Base-by-base conservation (phyloP, 176 grass and related monocot species). In the Oryza punctata region DNA sequence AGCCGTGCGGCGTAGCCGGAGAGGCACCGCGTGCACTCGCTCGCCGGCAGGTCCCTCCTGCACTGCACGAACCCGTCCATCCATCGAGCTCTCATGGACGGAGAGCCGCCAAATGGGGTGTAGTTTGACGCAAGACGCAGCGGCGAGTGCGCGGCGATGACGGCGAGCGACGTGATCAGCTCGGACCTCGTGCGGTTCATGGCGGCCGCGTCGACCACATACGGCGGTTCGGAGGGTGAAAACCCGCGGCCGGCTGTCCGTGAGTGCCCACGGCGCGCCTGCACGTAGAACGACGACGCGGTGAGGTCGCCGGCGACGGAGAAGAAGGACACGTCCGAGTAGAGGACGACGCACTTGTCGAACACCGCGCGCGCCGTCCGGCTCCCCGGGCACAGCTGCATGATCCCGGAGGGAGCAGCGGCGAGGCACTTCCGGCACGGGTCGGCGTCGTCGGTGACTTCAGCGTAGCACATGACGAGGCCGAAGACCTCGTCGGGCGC, bases 1-100 rank as follows among this genome's bases (percentile, higher is more conserved):
- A 87, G 30, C 37, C 21, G 24, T 15, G 19, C 29, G 2, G 79
- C 32, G 32, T 33, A 33, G 32, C 2, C 65, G 29, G 19, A 26
- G 41, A 92, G 67, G 65, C 87, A 89, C 33, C 57, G 25, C 0
- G 12, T 12, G 74, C 90, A 92, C 54, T 47, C 37, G 12, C 7
- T 38, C 12, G 27, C 3, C 0, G 5, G 5, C 1, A 89, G 24
- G 26, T 92, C 84, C 63, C 75, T 60, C 7, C 83, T 92, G 76
- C 87, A 92, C 84, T 92, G 84, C 54, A 37, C 65, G 10, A 87
- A 10, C 26, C 69, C 84, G 9, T 41, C 30, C 27, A 92, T 71
- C 43, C 18, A 12, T 0, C 32, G 63, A 0, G 45, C 43, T 21
- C 32, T 2, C 2, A 15, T 77, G 63, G 37, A 67, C 12, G 1